A percentile compares a stretch with the other conserved stretches of the same genome.
These are phyloP conservation scores for Eucalyptus polybractea DNA, from an alignment of 345 rosid species.

Conservation along the genomic window DNA sequence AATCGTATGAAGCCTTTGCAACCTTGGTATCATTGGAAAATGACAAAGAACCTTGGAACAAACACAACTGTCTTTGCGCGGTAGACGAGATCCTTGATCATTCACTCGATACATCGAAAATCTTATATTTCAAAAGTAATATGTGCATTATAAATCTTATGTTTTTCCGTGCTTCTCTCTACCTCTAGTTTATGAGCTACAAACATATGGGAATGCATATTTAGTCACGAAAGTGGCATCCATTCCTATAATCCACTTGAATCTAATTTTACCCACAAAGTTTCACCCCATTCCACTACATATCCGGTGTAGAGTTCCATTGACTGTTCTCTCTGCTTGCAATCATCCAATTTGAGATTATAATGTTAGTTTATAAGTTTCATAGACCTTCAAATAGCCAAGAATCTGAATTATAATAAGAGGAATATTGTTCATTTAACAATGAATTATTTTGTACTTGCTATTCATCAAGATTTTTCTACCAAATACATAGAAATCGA, in stretches of 20 bases:
- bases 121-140: background rate
- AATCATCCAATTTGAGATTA: background rate
- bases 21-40: background rate
- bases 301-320: background rate
- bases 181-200: background rate
- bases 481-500: background rate
- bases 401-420: background rate
- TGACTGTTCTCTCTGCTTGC: background rate
- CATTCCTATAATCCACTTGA: background rate
- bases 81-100: background rate
- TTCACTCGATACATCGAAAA: background rate
- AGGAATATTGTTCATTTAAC: background rate
- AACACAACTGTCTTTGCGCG: background rate
- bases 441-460: background rate
- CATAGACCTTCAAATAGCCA: background rate
- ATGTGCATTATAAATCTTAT: background rate
- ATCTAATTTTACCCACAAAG: background rate
- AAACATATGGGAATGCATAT: background rate
- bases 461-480: background rate
- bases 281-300: background rate
- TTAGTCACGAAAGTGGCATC: background rate
- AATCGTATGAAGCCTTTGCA: background rate
- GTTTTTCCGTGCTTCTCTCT: background rate
- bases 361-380: background rate
- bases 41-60: background rate